A percentile compares a stretch with the other conserved stretches of the same genome.
Conservation (phyloP, 179 eudicot genomes). For the Amaranthus tricolor region DNA sequence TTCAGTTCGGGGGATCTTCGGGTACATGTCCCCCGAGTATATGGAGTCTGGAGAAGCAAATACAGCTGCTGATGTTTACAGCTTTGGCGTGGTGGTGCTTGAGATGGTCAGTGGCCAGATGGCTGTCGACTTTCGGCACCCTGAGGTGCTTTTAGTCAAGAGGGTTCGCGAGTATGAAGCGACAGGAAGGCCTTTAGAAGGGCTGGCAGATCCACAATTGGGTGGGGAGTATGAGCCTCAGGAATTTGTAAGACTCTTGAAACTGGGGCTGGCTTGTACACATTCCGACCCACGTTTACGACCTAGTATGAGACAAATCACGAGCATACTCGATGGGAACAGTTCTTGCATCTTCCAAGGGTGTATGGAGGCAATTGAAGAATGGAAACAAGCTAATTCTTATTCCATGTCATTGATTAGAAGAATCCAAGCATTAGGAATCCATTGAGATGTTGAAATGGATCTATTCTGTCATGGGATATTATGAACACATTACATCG, state of each 20-base stretch:
- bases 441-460: conserved; percentile 43
- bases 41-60: conserved; percentile 86
- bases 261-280: conserved; percentile 79
- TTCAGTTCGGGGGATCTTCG: conserved; percentile 78
- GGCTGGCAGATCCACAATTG: conserved; percentile 61
- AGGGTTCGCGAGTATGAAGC: conserved; percentile 54
- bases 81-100: conserved; percentile 87
- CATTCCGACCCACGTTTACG: conserved; percentile 55
- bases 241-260: conserved; percentile 59
- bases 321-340: conserved; percentile 72
- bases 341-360: conserved; percentile 46
- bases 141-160: conserved; percentile 61
- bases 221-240: conserved; percentile 45
- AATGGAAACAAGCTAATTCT: conserved; percentile 69
- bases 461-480: too few species aligned
- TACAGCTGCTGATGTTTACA: conserved; percentile 73
- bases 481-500: too few species aligned
- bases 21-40: conserved; percentile 93
- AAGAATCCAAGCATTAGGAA: conserved; percentile 85
- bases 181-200: conserved; percentile 43
- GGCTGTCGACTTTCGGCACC: conserved; percentile 81
- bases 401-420: conserved; percentile 55
- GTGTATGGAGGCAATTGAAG: conserved; percentile 47
- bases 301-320: conserved; percentile 72
- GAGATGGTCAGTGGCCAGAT: conserved; percentile 78